These are phyloP conservation scores for Cordyceps javanica DNA, from an alignment of 2,329 filamentous ascomycete species.

Conservation along the genomic window DNA sequence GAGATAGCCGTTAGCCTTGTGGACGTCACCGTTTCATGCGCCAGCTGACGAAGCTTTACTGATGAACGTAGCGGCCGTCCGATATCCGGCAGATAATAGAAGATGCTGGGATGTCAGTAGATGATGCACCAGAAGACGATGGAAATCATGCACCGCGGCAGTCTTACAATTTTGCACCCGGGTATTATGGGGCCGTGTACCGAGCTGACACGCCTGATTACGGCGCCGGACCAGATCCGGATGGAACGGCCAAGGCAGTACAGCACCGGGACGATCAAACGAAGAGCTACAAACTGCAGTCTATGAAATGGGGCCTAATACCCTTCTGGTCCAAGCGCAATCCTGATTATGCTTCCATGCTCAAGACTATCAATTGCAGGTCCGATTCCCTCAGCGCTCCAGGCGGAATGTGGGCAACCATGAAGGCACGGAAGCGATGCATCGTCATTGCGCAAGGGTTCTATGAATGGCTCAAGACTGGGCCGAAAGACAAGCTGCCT, in stretches of 20 bases:
- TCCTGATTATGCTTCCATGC: conserved; percentile 67
- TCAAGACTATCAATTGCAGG: conserved; percentile 93
- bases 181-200: conserved; percentile 80
- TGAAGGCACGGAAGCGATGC: conserved; percentile 87
- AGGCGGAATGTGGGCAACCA: conserved; percentile 82
- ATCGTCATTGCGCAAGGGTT: conserved; percentile 87
- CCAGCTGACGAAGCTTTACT: conserved; percentile 24
- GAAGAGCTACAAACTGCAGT: conserved; percentile 72
- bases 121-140: conserved; percentile 66
- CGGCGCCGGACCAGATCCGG: conserved; percentile 40
- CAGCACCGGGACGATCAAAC: background rate
- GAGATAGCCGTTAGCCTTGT: background rate
- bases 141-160: conserved; percentile 55
- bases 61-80: conserved; percentile 56
- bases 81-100: conserved; percentile 69
- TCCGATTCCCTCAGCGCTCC: conserved; percentile 75
- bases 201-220: conserved; percentile 63
- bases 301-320: conserved; percentile 94
- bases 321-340: conserved; percentile 89
- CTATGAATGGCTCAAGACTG: conserved; percentile 90
- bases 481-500: conserved; percentile 69
- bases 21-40: conserved; percentile 19
- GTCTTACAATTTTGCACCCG: conserved; percentile 89
- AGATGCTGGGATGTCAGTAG: conserved; percentile 66
- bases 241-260: conserved; percentile 15